Evolutionary conservation across 768 basidiomycete species (phyloP), one percentile per base, ranked within the genome.

Genomic region (Polyporus arcularius): DNA sequence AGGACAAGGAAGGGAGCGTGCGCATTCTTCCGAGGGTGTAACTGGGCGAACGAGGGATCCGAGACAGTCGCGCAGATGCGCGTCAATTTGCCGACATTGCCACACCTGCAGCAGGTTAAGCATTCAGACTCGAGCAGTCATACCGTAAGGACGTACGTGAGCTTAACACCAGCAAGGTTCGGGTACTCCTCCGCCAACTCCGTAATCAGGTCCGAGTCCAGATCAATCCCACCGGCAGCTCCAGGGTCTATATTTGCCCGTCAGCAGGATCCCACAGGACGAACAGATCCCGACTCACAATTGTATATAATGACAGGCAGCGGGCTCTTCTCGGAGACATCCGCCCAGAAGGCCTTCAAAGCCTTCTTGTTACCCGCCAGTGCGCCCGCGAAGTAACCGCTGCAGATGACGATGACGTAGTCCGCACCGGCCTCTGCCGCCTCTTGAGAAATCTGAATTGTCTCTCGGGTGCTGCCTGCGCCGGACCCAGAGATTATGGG

Each of bases 281-380:
- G 43, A 26, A 45, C n/a, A 8, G 18, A 28, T n/a, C 32, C 26
- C 32, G 6, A 77, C 87, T 74, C 66, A 89, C 90, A 94, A 67
- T 94, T 94, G 78, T 95, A 96, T 48, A 94, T 84, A 67, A 94
- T 83, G 53, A 96, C 85, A 6, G 95, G 94, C 55, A 96, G 86
- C 3, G 92, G 90, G 66, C 89, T 92, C 70, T 85, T 87, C 67
- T 85, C 79, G 18, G 89, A 76, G 46, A 96, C 85, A 66, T 94
- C 90, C 32, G 81, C 74, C 77, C 83, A 96, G 74, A 85, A 95
- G 0, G 81, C 81, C 75, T 92, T 92, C 65, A 96, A 78, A 0
- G 94, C 93, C 39, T 76, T 74, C 67, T 75, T 80, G 72, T 88
- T 80, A 26, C 73, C 74, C 40, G 80, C 78, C 66, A 94, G 79